Percentiles rank a stretch among this genome's conserved stretches.
Evolutionary conservation across 2,329 filamentous ascomycete species (phyloP).

Genomic region (Penicillium sp.): DNA sequence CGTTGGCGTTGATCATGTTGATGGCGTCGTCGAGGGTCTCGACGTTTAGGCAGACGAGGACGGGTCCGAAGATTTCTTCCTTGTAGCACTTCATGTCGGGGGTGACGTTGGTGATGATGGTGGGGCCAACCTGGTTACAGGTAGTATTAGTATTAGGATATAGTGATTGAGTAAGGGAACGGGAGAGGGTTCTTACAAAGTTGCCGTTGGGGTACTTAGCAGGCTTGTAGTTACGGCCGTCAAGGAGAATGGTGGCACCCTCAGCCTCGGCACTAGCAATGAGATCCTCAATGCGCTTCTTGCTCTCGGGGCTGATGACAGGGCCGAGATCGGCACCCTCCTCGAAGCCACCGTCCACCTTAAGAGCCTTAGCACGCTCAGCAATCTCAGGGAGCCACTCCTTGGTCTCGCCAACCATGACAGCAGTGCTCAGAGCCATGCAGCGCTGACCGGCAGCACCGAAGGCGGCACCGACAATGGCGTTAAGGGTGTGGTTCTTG

Average conservation of each 20-base stretch:
- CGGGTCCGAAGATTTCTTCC: conserved; percentile 71
- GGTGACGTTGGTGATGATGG: conserved; percentile 69
- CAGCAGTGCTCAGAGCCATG: conserved; percentile 71
- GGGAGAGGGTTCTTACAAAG: conserved; percentile 57
- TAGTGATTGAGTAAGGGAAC: background rate
- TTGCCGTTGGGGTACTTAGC: conserved; percentile 70
- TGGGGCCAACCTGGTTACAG: conserved; percentile 61
- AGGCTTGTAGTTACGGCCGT: conserved; percentile 66
- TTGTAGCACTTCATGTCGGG: conserved; percentile 70
- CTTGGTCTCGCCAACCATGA: conserved; percentile 69
- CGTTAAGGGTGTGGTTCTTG: conserved; percentile 71
- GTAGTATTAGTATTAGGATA: conserved; percentile 4
- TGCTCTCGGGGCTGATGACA: conserved; percentile 67
- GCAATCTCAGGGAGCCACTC: conserved; percentile 69
- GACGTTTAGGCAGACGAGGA: conserved; percentile 67
- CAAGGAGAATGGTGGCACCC: conserved; percentile 68
- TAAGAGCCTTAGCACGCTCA: conserved; percentile 65
- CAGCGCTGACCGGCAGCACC: conserved; percentile 73
- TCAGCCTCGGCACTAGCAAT: conserved; percentile 68
- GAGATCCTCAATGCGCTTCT: conserved; percentile 67
- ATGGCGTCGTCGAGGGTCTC: conserved; percentile 68
- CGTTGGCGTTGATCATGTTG: conserved; percentile 68
- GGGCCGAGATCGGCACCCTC: conserved; percentile 68
- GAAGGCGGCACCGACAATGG: conserved; percentile 70
- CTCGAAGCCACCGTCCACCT: conserved; percentile 68